A percentile compares a stretch with the other conserved stretches of the same genome.
These are phyloP conservation scores for Cytospora piceae DNA, from an alignment of 2,329 filamentous ascomycete species.

Conservation along the genomic window DNA sequence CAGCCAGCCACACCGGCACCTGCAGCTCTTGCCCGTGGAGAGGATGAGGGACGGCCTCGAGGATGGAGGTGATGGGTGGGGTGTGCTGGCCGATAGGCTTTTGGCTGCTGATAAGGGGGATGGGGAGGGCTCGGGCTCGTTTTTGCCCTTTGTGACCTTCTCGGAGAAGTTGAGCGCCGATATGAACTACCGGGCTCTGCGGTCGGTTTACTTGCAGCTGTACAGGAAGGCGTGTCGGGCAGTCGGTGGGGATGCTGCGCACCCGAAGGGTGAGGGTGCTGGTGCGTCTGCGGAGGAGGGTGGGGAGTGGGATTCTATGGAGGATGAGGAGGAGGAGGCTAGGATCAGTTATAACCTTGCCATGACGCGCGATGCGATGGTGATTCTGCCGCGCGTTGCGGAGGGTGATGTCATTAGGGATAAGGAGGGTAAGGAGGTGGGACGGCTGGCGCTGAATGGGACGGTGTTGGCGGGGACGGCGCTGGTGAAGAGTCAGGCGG, in stretches of 20 bases:
- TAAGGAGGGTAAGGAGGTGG: slow-evolving; percentile 39
- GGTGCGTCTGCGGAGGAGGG: slow-evolving; percentile 8
- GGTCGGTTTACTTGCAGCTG: slow-evolving; percentile 50
- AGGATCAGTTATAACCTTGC: slow-evolving; percentile 67
- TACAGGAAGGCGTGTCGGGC: slow-evolving; percentile 51
- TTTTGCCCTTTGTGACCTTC: slow-evolving; percentile 51
- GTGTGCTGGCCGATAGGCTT: slow-evolving; percentile 51
- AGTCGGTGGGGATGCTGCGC: slow-evolving; percentile 25
- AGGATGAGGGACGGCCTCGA: slow-evolving; percentile 61
- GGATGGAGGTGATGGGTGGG: slow-evolving; percentile 46
- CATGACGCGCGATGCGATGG: slow-evolving; percentile 58
- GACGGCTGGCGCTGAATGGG: slow-evolving; percentile 59
- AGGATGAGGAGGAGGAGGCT: slow-evolving; percentile 46
- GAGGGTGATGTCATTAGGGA: slow-evolving; percentile 49
- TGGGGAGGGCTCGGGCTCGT: slow-evolving; percentile 14
- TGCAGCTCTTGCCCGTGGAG: slow-evolving; percentile 71
- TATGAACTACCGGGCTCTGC: slow-evolving; percentile 39
- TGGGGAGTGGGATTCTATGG: slow-evolving; percentile 8
- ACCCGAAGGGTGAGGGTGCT: neutral
- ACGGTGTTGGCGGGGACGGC: slow-evolving; percentile 67
- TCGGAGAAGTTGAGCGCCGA: slow-evolving; percentile 37
- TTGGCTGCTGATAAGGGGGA: slow-evolving; percentile 12
- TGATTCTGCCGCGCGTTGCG: slow-evolving; percentile 56
- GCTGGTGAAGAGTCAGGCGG: slow-evolving; percentile 60
- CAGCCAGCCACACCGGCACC: slow-evolving; percentile 71